Base-by-base conservation (phyloP, 495 filamentous ascomycete genomes). In the Paragyromitra xinjiangensis region DNA sequence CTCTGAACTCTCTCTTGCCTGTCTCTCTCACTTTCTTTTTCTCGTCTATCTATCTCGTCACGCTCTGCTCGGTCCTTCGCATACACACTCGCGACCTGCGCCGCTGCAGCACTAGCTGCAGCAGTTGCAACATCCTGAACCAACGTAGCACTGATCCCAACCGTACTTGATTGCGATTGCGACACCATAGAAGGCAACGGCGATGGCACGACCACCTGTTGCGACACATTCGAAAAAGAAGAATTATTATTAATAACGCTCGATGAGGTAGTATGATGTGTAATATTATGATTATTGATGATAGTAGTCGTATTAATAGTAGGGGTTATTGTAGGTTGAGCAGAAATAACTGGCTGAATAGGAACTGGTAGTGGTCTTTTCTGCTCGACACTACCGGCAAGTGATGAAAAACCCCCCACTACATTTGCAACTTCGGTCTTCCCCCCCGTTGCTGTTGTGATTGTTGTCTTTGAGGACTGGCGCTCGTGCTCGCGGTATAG, bases 231-330 rank as follows among this genome's bases (percentile, higher is more conserved):
- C 44, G 75, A 74, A 61, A 61, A 9, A 78, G 73, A 59, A 59
- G 62, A 77, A 78, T 63, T 76, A 76, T 62, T 45, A 66, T 71
- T 72, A 59, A 67, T 19, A 39, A 55, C 53, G 24, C 42, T 63
- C 34, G 72, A 73, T 24, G 69, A 73, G 42, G 24, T 66, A 73
- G 74, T 73, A 58, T 76, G 73, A 66, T 79, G 37, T 53, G 59
- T 78, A 67, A 55, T 78, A 71, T 72, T 75, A 64, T 78, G 65
- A 71, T 78, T 79, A 78, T 78, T 72, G 68, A 67, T 66, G 51
- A 77, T 77, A 48, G 74, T 69, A 69, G 67, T 55, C 19, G 58
- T 77, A 50, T 53, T 77, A 75, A 59, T 62, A 56, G 39, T 71
- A 71, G 68, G 56, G 40, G 61, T 42, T 78, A 67, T 55, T 67